These are phyloP conservation scores for Cyberlindnera galapagoensis DNA, from an alignment of 805 yeast genomes.

Conservation along the genomic window DNA sequence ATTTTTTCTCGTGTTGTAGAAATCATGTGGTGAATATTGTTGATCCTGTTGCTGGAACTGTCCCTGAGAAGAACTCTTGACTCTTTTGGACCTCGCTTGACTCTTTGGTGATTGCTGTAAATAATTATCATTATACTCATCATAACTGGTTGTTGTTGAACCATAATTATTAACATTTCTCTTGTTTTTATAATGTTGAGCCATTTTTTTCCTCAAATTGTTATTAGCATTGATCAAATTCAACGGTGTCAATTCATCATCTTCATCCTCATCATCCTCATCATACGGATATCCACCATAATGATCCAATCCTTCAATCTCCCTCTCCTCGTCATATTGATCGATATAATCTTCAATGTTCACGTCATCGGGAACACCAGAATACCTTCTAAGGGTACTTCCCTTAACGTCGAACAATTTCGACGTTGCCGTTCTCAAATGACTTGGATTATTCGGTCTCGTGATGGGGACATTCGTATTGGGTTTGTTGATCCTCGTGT, in stretches of 20 bases:
- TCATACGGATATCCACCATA: conserved; percentile 26
- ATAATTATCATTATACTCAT: conserved; percentile 8
- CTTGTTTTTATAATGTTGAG: conserved; percentile 24
- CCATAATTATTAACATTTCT: conserved; percentile 13
- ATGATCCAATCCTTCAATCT: conserved; percentile 26
- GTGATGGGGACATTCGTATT: too few species aligned
- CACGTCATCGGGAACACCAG: conserved; percentile 61
- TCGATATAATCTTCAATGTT: conserved; percentile 38
- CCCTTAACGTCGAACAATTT: conserved; percentile 69
- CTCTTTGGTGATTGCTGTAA: conserved; percentile 7
- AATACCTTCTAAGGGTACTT: conserved; percentile 63
- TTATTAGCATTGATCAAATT: conserved; percentile 18
- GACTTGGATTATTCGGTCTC: conserved; percentile 17
- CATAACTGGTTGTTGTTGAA: conserved; percentile 13
- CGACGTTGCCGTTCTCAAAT: conserved; percentile 61
- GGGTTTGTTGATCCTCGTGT: neutral
- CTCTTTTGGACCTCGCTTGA: conserved; percentile 11
- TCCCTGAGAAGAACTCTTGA: conserved; percentile 16
- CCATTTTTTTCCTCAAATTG: conserved; percentile 16
- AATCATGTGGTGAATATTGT: conserved; percentile 43
- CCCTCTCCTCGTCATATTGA: conserved; percentile 35
- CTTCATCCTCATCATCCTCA: conserved; percentile 21
- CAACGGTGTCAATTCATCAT: conserved; percentile 23
- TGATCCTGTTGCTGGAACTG: conserved; percentile 17
- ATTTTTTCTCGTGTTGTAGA: conserved; percentile 24